Base-by-base conservation (phyloP, 768 basidiomycete species). In the Trametes elegans region DNA sequence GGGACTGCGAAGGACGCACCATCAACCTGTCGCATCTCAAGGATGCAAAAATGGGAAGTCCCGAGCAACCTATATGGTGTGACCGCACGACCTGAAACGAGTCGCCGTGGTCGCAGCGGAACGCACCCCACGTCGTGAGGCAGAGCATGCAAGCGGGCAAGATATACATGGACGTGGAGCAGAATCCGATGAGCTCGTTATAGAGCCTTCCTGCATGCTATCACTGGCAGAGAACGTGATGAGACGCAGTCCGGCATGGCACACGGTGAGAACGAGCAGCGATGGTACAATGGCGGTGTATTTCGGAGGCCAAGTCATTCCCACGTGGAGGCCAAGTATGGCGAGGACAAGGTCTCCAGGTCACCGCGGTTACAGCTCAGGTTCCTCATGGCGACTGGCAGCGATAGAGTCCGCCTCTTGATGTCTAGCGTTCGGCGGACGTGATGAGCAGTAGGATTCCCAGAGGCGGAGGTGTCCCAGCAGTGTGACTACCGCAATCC, bases 261-360 rank as follows among this genome's bases (percentile, higher is more conserved):
- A 54, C 31, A 42, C 16, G 57, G 52, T 59, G 52, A 54, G 57
- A 59, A 59, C 38, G 42, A 38, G 16, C 21, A 19, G 41, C 32
- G 49, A 35, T 23, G n/a, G n/a, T n/a, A n/a, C n/a, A n/a, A n/a
- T n/a, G 46, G 48, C 35, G 40, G 45, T 40, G 36, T 45, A 50
- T 57, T 53, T 53, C 49, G 16, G 57, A 49, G 34, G 24, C 45
- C 41, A 46, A 28, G 26, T 19, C 39, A 34, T 43, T 53, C 52
- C 31, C 50, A 53, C 52, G 57, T n/a, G 49, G 32, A 16, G 45
- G 28, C 19, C 57, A 36, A 40, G 52, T 28, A 49, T 45, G 41
- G 52, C 52, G 39, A 40, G 39, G 40, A 29, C 34, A 43, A 53
- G 38, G 52, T 53, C 28, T 47, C 57, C 57, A 58, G 46, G 43